Evolutionary conservation across 2,329 filamentous ascomycete species (phyloP).

Genomic region (Bipolaris sorokiniana): DNA sequence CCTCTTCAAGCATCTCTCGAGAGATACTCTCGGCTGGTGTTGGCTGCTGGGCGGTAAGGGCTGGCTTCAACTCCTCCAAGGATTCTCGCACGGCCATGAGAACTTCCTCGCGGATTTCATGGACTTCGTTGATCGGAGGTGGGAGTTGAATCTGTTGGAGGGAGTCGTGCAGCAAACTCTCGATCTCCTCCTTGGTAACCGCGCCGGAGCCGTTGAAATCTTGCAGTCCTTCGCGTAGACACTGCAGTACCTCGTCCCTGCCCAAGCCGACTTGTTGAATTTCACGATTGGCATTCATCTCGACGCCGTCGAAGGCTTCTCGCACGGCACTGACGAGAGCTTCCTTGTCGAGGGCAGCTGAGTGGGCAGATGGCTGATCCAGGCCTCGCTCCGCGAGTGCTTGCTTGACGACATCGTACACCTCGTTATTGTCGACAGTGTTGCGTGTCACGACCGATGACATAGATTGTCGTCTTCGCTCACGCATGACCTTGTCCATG

Average conservation of each 20-base stretch:
- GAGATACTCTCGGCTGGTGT: constrained; percentile 54
- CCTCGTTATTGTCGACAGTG: constrained; percentile 78
- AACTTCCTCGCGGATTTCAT: constrained; percentile 80
- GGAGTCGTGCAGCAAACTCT: constrained; percentile 83
- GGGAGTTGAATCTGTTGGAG: constrained; percentile 81
- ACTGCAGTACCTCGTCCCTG: constrained; percentile 85
- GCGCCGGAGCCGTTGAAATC: constrained; percentile 67
- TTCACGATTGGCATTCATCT: constrained; percentile 89
- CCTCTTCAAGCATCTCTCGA: constrained; percentile 62
- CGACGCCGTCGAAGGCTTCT: constrained; percentile 81
- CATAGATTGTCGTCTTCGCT: constrained; percentile 71
- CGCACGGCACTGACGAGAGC: constrained; percentile 86
- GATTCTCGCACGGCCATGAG: constrained; percentile 84
- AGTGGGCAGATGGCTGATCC: constrained; percentile 53
- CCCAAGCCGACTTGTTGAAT: constrained; percentile 89
- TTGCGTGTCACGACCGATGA: constrained; percentile 67
- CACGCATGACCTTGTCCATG: constrained; percentile 77
- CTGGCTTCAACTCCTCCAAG: constrained; percentile 76
- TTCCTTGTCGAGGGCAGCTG: constrained; percentile 64
- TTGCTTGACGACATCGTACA: constrained; percentile 82
- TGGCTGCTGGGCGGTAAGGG: constrained; percentile 48
- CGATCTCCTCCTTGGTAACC: constrained; percentile 82
- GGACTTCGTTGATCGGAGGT: constrained; percentile 70
- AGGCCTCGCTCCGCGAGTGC: constrained; percentile 66
- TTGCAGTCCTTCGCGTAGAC: constrained; percentile 82